Evolutionary conservation across 2,329 filamentous ascomycete species (phyloP).

Genomic region (Arthrocladium fulminans): DNA sequence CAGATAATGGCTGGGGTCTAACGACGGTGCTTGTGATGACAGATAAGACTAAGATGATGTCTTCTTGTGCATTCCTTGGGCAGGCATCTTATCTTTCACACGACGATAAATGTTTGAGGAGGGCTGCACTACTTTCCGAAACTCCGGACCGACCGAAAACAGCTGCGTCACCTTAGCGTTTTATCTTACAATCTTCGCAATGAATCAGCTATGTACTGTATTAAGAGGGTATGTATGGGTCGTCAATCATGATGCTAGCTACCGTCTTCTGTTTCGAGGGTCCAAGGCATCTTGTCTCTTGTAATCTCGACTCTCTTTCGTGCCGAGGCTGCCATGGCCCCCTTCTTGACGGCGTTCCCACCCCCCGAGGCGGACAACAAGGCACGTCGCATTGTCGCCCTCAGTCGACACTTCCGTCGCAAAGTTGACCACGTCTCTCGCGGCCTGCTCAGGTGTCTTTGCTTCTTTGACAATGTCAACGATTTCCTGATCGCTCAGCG

Average conservation of each 20-base stretch:
- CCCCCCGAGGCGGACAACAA: conserved; percentile 55
- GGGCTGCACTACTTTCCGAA: too few relatives aligned
- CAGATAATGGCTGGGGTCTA: too few relatives aligned
- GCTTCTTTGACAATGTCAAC: conserved; percentile 90
- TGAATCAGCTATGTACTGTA: not conserved
- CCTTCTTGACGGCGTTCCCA: conserved; percentile 64
- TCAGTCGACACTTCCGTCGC: conserved; percentile 71
- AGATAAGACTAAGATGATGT: too few relatives aligned
- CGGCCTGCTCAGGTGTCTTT: conserved; percentile 77
- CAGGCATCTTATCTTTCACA: not conserved
- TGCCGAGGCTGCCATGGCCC: conserved; percentile 78
- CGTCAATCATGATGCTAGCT: not conserved
- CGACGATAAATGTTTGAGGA: not conserved
- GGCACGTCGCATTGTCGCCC: conserved; percentile 55
- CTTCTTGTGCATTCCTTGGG: too few relatives aligned
- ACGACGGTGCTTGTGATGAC: too few relatives aligned
- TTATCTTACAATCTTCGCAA: too few relatives aligned
- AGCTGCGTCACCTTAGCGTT: not conserved
- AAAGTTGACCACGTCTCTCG: conserved; percentile 70
- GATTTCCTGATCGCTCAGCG: conserved; percentile 77
- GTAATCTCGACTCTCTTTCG: conserved; percentile 83
- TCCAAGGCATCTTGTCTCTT: conserved; percentile 71
- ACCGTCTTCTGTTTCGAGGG: conserved; percentile 58
- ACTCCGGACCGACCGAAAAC: not conserved
- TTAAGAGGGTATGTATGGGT: not conserved